Evolutionary conservation across 2,329 filamentous ascomycete genomes (phyloP).

Genomic region (Diaporthe vexans): DNA sequence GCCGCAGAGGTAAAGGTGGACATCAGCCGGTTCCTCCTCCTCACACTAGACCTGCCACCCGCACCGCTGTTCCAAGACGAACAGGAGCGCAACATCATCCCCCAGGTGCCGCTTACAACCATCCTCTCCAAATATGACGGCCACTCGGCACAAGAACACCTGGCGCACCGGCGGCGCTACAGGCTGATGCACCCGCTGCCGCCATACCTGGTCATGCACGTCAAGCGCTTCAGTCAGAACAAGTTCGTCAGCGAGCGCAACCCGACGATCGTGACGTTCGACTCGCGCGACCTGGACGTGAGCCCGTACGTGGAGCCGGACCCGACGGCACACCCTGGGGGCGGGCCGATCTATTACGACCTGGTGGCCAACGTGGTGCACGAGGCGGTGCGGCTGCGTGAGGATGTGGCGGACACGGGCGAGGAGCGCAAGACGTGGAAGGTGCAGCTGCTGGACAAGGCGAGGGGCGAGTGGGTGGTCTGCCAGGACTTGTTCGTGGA

Average conservation of each 20-base stretch:
- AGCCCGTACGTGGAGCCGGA: slow-evolving; percentile 93
- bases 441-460: slow-evolving; percentile 87
- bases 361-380: slow-evolving; percentile 95
- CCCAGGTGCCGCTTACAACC: slow-evolving; percentile 85
- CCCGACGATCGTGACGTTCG: slow-evolving; percentile 97
- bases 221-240: slow-evolving; percentile 97
- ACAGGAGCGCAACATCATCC: slow-evolving; percentile 95
- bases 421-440: slow-evolving; percentile 94
- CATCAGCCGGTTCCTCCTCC: slow-evolving; percentile 85
- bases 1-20: slow-evolving; percentile 84
- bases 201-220: slow-evolving; percentile 91
- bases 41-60: slow-evolving; percentile 92
- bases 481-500: slow-evolving; percentile 96
- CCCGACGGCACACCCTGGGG: slow-evolving; percentile 75
- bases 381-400: slow-evolving; percentile 82
- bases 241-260: slow-evolving; percentile 97
- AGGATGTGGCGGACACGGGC: slow-evolving; percentile 90
- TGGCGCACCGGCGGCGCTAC: slow-evolving; percentile 90
- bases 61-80: slow-evolving; percentile 97
- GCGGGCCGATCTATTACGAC: slow-evolving; percentile 94
- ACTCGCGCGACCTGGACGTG: slow-evolving; percentile 85
- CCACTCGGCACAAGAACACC: slow-evolving; percentile 85
- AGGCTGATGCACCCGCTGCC: slow-evolving; percentile 91
- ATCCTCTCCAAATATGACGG: slow-evolving; percentile 96
- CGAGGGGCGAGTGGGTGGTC: slow-evolving; percentile 88